Base-by-base conservation (phyloP, 768 basidiomycete species). In the Rhodotorula kratochvilovae region DNA sequence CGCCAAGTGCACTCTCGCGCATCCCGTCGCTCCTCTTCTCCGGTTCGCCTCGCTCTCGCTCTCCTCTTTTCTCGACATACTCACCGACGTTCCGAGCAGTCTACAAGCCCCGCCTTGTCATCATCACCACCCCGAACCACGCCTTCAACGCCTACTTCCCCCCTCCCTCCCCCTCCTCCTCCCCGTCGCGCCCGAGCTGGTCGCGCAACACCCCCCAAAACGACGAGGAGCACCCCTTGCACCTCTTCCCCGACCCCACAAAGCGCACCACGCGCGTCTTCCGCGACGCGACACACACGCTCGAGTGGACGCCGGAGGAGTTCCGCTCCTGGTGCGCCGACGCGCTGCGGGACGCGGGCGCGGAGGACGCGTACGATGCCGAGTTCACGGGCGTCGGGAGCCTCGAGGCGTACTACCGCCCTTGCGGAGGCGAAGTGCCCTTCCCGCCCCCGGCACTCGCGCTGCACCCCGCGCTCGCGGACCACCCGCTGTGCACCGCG, bases 231-330 rank as follows among this genome's bases (percentile, higher is more conserved):
- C n/a, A 53, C 12, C 29, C 51, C 82, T 10, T 56, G 82, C 83
- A 13, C 76, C 84, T 23, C 1, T 87, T 80, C 77, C 83, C 80
- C 0, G 92, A 94, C 80, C 91, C 92, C 5, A 92, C 91, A 0
- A 82, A 84, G 23, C 85, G 89, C 27, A 92, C 90, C 0, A 7
- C 11, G 58, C 85, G 91, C 2, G 80, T 89, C 39, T 93, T 92
- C 81, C 84, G 92, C 31, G 90, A 94, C 77, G 68, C 80, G 33
- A 92, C 93, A 74, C 92, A 95, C 80, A 89, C 92, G 75, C 91
- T 93, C 72, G 92, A 95, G 79, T 94, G 90, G 89, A 92, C 90
- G 0, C 78, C 80, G 0, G 85, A 86, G 5, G 92, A 94, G 76
- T 95, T 91, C 77, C 76, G 73, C 25, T 90, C 88, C 86, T 91